These are phyloP conservation scores for Trypanosomatidae sp. DNA, from an alignment of 208 protist genomes.

Conservation along the genomic window DNA sequence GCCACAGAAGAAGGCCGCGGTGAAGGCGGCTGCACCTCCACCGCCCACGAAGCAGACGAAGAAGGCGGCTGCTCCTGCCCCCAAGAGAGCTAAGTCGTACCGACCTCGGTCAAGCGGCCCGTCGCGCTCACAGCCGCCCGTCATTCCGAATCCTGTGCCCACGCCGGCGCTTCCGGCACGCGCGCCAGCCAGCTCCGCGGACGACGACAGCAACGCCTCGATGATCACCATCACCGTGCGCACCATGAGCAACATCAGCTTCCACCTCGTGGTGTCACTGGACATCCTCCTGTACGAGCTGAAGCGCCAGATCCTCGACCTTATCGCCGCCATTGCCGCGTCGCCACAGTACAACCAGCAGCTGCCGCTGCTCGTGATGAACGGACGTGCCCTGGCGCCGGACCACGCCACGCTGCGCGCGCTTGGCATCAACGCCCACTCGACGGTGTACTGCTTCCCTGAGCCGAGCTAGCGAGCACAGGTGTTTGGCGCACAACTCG, in stretches of 20 bases:
- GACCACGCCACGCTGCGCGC: constrained; percentile 14
- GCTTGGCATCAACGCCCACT: constrained; percentile 10
- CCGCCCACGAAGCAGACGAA: no score
- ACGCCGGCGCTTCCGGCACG: background rate
- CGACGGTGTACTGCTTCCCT: constrained; percentile 32
- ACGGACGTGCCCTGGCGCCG: constrained; percentile 19
- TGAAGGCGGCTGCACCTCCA: no score
- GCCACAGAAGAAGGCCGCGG: no score
- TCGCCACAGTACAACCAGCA: constrained; percentile 1
- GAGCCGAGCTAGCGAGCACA: no score
- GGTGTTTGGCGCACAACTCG: no score
- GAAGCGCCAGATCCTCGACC: constrained; percentile 24
- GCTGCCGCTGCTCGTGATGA: constrained; percentile 33
- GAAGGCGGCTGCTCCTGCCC: no score
- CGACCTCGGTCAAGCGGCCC: no score
- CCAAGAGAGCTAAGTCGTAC: no score
- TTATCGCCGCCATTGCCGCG: constrained; percentile 5
- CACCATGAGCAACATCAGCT: constrained; percentile 30
- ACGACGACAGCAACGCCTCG: constrained; percentile 3
- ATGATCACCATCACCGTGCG: constrained; percentile 24
- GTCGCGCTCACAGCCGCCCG: no score
- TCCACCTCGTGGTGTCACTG: constrained; percentile 4
- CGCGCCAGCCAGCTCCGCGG: background rate
- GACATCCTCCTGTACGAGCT: constrained; percentile 15
- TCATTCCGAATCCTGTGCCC: no score